Percentiles rank a stretch among this genome's conserved stretches.
phyloP scores from a whole-genome alignment of 345 rosid species.

The Corchorus olitorius region DNA sequence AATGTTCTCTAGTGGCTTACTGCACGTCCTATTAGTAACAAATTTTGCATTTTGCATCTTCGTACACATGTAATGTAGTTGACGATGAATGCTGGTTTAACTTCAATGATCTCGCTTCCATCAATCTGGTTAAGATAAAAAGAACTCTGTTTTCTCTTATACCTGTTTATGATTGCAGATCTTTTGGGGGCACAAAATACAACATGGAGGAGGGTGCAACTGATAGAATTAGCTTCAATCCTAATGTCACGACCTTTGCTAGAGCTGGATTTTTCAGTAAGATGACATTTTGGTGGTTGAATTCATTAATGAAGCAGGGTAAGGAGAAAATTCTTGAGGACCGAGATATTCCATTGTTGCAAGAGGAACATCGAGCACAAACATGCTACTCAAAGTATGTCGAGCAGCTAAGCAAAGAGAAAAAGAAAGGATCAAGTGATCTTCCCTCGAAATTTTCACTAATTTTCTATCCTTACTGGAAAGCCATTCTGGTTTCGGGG shows the following conservation, averaged over 20 bases:
- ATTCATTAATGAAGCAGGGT: slow-evolving; percentile 23
- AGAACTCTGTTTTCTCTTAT: neutral
- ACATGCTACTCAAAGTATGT: too few relatives aligned
- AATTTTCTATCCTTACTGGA: slow-evolving; percentile 37
- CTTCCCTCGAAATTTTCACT: slow-evolving; percentile 27
- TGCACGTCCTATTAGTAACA: neutral
- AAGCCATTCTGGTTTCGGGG: slow-evolving; percentile 42
- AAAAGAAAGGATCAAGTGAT: too few relatives aligned
- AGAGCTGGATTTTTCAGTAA: slow-evolving; percentile 41
- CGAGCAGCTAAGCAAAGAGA: too few relatives aligned
- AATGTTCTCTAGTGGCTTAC: too few relatives aligned
- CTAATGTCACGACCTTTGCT: slow-evolving; percentile 41
- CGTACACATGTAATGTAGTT: neutral
- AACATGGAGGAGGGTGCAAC: slow-evolving; percentile 20
- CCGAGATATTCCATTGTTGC: slow-evolving; percentile 44
- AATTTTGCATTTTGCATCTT: neutral
- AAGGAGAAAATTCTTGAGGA: slow-evolving; percentile 38
- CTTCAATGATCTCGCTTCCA: neutral
- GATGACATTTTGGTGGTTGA: slow-evolving; percentile 52
- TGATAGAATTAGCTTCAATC: slow-evolving; percentile 7
- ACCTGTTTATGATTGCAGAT: neutral
- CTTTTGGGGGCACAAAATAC: neutral
- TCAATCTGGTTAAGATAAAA: neutral
- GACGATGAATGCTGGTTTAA: neutral
- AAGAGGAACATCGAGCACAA: slow-evolving; percentile 35